Evolutionary conservation across 2,329 filamentous ascomycete genomes (phyloP).

Genomic region (Arthrobotrys iridis): DNA sequence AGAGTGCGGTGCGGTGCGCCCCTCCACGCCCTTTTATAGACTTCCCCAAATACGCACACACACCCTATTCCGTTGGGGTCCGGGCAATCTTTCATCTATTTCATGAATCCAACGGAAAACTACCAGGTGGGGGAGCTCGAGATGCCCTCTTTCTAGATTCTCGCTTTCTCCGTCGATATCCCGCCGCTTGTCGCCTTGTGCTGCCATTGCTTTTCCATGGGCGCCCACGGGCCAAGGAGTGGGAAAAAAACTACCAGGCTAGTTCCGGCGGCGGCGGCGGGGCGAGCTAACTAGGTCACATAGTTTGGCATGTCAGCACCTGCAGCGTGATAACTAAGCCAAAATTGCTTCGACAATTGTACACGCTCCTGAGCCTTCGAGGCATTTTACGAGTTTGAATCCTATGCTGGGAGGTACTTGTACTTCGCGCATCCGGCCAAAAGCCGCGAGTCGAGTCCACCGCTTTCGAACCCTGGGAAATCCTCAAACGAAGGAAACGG

Average conservation of each 20-base stretch:
- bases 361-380: constrained; percentile 22
- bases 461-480: neutral
- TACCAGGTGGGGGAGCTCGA: constrained; percentile 38
- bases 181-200: too few species aligned
- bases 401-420: constrained; percentile 13
- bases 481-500: neutral
- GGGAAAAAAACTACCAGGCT: too few species aligned
- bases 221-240: neutral
- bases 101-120: constrained; percentile 21
- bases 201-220: too few species aligned
- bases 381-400: constrained; percentile 39
- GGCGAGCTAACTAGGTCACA: constrained; percentile 2
- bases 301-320: constrained; percentile 31
- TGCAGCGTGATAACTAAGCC: constrained; percentile 52
- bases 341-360: neutral
- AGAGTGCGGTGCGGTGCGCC: neutral
- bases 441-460: constrained; percentile 9
- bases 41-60: neutral
- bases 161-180: neutral
- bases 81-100: constrained; percentile 14
- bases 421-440: constrained; percentile 15
- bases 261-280: constrained; percentile 39
- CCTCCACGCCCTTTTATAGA: constrained; percentile 29
- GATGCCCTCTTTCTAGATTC: neutral
- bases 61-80: constrained; percentile 43